These are phyloP conservation scores for Butyriboletus loyo DNA, from an alignment of 768 basidiomycete species.

Conservation along the genomic window DNA sequence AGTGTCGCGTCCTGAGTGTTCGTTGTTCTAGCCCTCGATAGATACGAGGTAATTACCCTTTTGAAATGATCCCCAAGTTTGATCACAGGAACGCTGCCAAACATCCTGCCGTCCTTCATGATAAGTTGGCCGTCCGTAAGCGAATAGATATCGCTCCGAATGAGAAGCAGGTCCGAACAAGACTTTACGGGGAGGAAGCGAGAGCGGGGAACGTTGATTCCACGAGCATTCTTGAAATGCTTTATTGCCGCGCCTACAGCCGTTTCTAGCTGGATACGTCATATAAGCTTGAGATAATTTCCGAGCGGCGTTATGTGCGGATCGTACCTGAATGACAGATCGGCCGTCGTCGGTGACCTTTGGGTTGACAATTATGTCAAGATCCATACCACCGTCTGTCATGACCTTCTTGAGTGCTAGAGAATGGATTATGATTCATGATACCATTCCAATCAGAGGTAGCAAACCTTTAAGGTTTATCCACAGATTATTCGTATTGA, in stretches of 20 bases:
- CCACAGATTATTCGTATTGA: slow-evolving; percentile 86
- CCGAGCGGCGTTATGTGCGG: not conserved
- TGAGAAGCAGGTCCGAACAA: slow-evolving; percentile 83
- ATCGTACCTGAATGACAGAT: slow-evolving; percentile 69
- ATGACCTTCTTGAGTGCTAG: slow-evolving; percentile 86
- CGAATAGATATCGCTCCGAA: slow-evolving; percentile 92
- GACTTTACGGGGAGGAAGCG: slow-evolving; percentile 92
- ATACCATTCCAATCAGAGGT: not conserved
- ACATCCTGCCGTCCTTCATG: slow-evolving; percentile 81
- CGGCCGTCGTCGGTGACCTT: slow-evolving; percentile 85
- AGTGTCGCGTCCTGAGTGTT: not conserved
- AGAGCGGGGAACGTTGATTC: slow-evolving; percentile 90
- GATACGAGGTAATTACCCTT: slow-evolving; percentile 52
- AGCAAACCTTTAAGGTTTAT: slow-evolving; percentile 69
- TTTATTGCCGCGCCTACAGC: slow-evolving; percentile 94
- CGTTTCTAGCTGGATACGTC: slow-evolving; percentile 62
- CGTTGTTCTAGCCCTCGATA: not conserved
- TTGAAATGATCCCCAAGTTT: slow-evolving; percentile 97
- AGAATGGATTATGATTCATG: not conserved
- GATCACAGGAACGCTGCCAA: slow-evolving; percentile 89
- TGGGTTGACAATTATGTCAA: slow-evolving; percentile 94
- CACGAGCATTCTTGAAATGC: slow-evolving; percentile 88
- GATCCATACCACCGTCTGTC: slow-evolving; percentile 80
- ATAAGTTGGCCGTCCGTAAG: slow-evolving; percentile 84
- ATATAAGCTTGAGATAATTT: slow-evolving; percentile 1